Conservation (phyloP, 768 basidiomycete genomes). For the Leucocoprinus leucothites region DNA sequence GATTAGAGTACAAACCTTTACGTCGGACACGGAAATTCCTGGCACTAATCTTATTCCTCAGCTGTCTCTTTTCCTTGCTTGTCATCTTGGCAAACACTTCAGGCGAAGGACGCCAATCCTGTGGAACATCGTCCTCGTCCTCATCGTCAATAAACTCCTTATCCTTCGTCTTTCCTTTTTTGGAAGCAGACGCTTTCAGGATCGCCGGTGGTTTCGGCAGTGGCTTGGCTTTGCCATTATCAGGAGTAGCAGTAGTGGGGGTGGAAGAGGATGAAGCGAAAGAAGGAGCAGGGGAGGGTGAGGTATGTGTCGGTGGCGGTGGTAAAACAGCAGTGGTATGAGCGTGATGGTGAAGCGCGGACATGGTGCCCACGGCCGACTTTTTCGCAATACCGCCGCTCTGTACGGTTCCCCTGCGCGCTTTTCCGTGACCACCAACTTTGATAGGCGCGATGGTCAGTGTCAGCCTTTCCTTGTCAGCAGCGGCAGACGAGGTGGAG, state of each 20-base stretch:
- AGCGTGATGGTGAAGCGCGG: background rate
- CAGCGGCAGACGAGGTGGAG: constrained; percentile 13
- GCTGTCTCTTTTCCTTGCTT: constrained; percentile 93
- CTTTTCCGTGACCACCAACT: constrained; percentile 57
- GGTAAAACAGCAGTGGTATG: background rate
- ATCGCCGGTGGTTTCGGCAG: constrained; percentile 11
- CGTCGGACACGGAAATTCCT: constrained; percentile 92
- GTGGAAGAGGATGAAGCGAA: constrained; percentile 1
- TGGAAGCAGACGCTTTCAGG: constrained; percentile 15
- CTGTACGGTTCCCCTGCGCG: constrained; percentile 65
- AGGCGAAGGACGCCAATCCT: constrained; percentile 83
- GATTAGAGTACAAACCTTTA: constrained; percentile 58
- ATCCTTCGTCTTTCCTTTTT: constrained; percentile 20
- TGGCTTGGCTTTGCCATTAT: background rate
- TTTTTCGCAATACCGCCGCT: constrained; percentile 75
- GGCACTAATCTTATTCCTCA: constrained; percentile 96
- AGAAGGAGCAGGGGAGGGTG: constrained; percentile 15
- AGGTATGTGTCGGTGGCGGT: constrained; percentile 1
- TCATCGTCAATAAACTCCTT: constrained; percentile 31
- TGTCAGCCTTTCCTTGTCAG: constrained; percentile 32
- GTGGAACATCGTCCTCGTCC: constrained; percentile 55
- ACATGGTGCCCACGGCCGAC: background rate
- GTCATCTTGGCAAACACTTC: constrained; percentile 96
- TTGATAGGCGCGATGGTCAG: constrained; percentile 54
- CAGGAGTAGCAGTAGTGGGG: too few species aligned